Evolutionary conservation across 78 protist genomes (phyloP).

Genomic region (Isochrysis galbana): DNA sequence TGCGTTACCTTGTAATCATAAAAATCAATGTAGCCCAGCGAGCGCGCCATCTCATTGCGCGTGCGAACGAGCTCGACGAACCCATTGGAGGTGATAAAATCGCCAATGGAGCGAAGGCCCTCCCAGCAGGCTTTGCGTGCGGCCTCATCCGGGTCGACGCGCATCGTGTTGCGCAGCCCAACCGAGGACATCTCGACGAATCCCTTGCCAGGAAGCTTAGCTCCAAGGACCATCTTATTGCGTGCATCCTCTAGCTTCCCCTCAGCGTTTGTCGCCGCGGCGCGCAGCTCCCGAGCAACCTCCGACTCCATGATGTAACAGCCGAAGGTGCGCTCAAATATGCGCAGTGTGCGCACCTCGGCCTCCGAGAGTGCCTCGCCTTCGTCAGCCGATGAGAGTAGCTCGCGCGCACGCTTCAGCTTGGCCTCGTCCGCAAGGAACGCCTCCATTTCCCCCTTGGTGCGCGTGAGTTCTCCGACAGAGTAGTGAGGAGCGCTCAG

Average conservation of each 20-base stretch:
- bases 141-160: conserved; percentile 29
- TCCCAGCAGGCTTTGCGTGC: conserved; percentile 45
- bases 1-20: conserved; percentile 56
- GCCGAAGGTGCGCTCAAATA: conserved; percentile 36
- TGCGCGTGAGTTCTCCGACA: not conserved
- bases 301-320: conserved; percentile 52
- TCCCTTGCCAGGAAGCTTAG: not conserved
- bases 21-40: conserved; percentile 54
- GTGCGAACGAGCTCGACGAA: conserved; percentile 23
- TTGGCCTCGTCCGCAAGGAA: conserved; percentile 13
- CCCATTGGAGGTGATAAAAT: conserved; percentile 11
- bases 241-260: conserved; percentile 35
- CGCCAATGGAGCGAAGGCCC: conserved; percentile 42
- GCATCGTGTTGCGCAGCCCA: conserved; percentile 29
- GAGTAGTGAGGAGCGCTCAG: not conserved
- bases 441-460: conserved; percentile 44
- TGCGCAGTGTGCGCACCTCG: not conserved
- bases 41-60: not conserved
- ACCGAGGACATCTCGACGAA: conserved; percentile 37
- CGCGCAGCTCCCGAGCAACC: conserved; percentile 23
- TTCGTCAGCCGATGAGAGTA: not conserved
- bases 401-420: not conserved
- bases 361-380: not conserved
- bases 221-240: conserved; percentile 42
- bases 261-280: not conserved